phyloP scores from a whole-genome alignment of 768 basidiomycete genomes.

The Rhizopogon roseolus region DNA sequence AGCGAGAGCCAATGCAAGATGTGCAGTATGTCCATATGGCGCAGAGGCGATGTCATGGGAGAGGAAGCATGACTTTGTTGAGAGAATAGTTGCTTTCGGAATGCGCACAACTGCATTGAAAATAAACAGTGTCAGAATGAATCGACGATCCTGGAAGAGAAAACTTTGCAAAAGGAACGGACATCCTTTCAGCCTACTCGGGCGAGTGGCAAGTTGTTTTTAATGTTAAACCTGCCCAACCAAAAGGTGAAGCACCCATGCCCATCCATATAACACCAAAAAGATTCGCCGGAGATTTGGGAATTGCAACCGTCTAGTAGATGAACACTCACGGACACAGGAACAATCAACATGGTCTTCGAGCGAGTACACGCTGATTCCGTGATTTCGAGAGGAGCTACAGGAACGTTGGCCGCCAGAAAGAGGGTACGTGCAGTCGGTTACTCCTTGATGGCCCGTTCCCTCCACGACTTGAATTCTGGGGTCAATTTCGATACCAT shows the following conservation, averaged over 20 bases:
- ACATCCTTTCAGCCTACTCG: background rate
- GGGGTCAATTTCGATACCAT: conserved; percentile 42
- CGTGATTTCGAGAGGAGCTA: conserved; percentile 8
- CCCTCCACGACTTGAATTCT: conserved; percentile 33
- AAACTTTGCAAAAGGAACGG: conserved; percentile 2
- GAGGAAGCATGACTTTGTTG: conserved; percentile 50
- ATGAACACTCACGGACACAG: conserved; percentile 22
- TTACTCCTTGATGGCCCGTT: background rate
- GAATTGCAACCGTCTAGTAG: background rate
- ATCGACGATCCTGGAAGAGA: background rate
- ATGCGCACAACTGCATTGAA: conserved; percentile 53
- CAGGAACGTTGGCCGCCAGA: conserved; percentile 2
- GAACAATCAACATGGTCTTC: conserved; percentile 15
- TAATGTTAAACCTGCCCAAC: background rate
- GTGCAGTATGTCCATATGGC: conserved; percentile 54
- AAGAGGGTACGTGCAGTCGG: background rate
- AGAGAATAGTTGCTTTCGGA: conserved; percentile 58
- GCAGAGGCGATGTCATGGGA: conserved; percentile 36
- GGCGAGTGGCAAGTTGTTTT: background rate
- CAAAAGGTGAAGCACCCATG: background rate
- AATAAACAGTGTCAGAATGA: conserved; percentile 3
- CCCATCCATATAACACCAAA: background rate
- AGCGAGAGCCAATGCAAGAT: conserved; percentile 57
- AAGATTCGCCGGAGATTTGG: background rate
- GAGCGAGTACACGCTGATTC: conserved; percentile 20